phyloP scores from a whole-genome alignment of 163 green algal species.

The Scenedesmus sp. region DNA sequence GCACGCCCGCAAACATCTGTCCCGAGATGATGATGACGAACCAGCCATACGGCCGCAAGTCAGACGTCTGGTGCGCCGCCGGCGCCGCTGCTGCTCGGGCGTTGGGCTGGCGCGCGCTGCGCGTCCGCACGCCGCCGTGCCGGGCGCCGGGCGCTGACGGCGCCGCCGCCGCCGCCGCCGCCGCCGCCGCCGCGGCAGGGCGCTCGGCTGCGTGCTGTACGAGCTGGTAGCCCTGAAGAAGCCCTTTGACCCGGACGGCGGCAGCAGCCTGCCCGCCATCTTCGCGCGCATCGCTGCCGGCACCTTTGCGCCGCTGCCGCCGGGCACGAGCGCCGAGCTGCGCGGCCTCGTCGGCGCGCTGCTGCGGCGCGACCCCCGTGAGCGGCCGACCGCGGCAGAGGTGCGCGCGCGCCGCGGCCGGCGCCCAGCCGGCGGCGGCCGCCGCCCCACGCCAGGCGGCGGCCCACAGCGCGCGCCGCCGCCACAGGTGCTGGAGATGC shows the following conservation, averaged over 20 bases:
- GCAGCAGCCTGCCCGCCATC: slow-evolving; percentile 24
- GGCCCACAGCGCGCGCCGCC: slow-evolving; percentile 4
- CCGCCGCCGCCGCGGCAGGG: no score
- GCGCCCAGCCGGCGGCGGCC: no score
- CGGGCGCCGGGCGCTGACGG: no score
- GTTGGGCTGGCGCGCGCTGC: no score
- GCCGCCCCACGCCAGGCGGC: no score
- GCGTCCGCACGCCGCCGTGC: no score
- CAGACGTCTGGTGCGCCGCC: slow-evolving; percentile 31
- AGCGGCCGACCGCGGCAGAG: no score
- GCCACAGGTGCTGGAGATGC: slow-evolving; percentile 31
- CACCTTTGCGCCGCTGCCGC: slow-evolving; percentile 4
- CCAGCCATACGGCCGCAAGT: slow-evolving; percentile 26
- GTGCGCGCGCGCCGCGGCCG: no score
- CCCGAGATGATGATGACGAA: slow-evolving; percentile 43
- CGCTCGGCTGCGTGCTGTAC: slow-evolving; percentile 36
- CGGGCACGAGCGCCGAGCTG: slow-evolving; percentile 8
- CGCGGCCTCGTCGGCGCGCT: slow-evolving; percentile 12
- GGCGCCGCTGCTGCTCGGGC: no score
- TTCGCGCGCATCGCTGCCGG: slow-evolving; percentile 9
- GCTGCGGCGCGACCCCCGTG: slow-evolving; percentile 20
- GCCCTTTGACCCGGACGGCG: slow-evolving; percentile 21
- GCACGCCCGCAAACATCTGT: no score
- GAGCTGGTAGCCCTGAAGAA: slow-evolving; percentile 28
- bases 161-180: no score